Conservation (phyloP, 495 filamentous ascomycete genomes). For the Diplogelasinospora grovesii region DNA sequence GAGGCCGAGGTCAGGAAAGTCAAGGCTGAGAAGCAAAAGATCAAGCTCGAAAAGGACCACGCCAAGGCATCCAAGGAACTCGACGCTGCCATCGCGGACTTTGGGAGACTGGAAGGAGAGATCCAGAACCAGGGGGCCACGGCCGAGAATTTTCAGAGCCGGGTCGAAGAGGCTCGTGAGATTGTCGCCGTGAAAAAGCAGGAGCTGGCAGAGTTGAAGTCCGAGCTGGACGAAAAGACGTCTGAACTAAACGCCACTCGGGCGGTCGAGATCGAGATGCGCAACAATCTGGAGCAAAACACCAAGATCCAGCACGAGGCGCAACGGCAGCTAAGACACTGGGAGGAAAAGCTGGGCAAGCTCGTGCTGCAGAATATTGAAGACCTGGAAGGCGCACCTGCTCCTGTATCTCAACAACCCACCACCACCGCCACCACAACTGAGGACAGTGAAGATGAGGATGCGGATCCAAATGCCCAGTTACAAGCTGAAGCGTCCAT, state of each 20-base stretch:
- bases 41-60: slow-evolving; percentile 77
- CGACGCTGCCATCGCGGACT: slow-evolving; percentile 58
- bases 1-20: slow-evolving; percentile 75
- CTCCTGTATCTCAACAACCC: not conserved
- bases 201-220: slow-evolving; percentile 71
- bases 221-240: slow-evolving; percentile 78
- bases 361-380: slow-evolving; percentile 69
- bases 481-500: slow-evolving; percentile 18
- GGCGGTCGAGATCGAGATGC: slow-evolving; percentile 93
- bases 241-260: slow-evolving; percentile 84
- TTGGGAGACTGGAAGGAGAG: slow-evolving; percentile 68
- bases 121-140: slow-evolving; percentile 67
- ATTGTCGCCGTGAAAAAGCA: slow-evolving; percentile 71
- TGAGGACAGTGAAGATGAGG: slow-evolving; percentile 16
- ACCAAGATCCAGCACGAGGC: slow-evolving; percentile 84
- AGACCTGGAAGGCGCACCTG: slow-evolving; percentile 42
- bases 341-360: slow-evolving; percentile 83
- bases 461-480: slow-evolving; percentile 21
- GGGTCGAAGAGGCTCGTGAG: slow-evolving; percentile 82
- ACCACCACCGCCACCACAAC: slow-evolving; percentile 8
- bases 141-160: slow-evolving; percentile 62
- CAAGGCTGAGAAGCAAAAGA: slow-evolving; percentile 87
- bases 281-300: slow-evolving; percentile 93
- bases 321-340: slow-evolving; percentile 75
- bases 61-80: slow-evolving; percentile 71